Evolutionary conservation across 192 early-diverging fungal genomes (phyloP), one percentile per base, ranked within the genome.

Genomic region (Gonapodya prolifera): DNA sequence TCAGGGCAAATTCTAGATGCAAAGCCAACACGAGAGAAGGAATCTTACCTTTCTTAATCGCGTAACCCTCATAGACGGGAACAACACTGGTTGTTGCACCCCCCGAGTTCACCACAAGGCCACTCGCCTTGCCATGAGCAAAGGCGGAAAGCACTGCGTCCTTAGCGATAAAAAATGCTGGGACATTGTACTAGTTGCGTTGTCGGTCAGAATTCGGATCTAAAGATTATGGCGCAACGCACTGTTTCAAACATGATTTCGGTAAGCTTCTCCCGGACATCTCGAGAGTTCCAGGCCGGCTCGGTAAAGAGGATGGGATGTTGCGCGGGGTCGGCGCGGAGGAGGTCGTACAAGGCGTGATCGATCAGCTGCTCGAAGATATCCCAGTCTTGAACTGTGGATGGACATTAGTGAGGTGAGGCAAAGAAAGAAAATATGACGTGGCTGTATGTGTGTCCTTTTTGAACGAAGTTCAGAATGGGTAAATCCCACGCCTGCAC

Each of bases 11-110:
- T n/a, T n/a, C n/a, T n/a, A n/a, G n/a, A n/a, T n/a, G n/a, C n/a
- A n/a, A n/a, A n/a, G n/a, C n/a, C n/a, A n/a, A n/a, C n/a, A n/a
- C n/a, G n/a, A n/a, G n/a, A 23, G 29, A 17, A 34, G 16, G 16
- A 28, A 70, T 70, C 69, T 77, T 71, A 81, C 91, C 93, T 84
- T 98, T 97, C 80, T 94, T 95, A 45, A 99, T 82, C 23, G 95
- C 94, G 81, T 91, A 98, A 34, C 98, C 98, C 80, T 99, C 98
- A 79, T 91, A 93, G 17, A 99, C 98, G n/a, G 98, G 96, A 1
- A 95, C 92, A 2, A 91, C 95, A 78, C 94, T 97, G 0, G 95
- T 94, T 71, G 85, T 90, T 35, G 90, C 85, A 79, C 91, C 94
- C 17, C 98, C 98, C 34, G 93, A 96, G 80, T 98, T 95, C 70